Conservation (phyloP, 129 eudicot genomes). For the Solidago caesia region DNA sequence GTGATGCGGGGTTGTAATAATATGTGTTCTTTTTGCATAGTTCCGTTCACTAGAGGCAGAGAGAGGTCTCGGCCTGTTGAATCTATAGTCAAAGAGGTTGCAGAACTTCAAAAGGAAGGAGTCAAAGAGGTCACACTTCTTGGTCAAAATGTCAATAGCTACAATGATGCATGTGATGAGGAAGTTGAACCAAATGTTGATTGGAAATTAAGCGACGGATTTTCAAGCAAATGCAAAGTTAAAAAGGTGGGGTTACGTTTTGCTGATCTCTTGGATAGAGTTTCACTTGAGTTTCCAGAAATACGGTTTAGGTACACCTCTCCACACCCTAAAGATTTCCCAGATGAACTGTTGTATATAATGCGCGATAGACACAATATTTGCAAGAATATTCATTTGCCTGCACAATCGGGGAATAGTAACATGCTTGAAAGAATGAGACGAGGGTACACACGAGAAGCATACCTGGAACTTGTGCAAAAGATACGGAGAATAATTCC, state of each 20-base stretch:
- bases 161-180: slow-evolving; percentile 71
- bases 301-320: slow-evolving; percentile 97
- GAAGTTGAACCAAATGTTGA: slow-evolving; percentile 56
- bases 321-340: slow-evolving; percentile 98
- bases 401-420: slow-evolving; percentile 96
- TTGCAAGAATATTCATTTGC: slow-evolving; percentile 91
- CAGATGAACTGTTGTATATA: slow-evolving; percentile 78
- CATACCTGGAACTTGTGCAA: slow-evolving; percentile 86
- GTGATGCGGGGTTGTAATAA: slow-evolving; percentile 98
- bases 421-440: slow-evolving; percentile 89
- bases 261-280: slow-evolving; percentile 87
- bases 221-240: slow-evolving; percentile 86
- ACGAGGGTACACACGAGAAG: slow-evolving; percentile 92
- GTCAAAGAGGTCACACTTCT: slow-evolving; percentile 97
- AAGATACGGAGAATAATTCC: slow-evolving; percentile 83
- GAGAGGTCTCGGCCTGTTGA: slow-evolving; percentile 97
- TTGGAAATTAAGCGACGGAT: slow-evolving; percentile 94
- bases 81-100: slow-evolving; percentile 90
- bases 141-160: slow-evolving; percentile 98
- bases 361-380: slow-evolving; percentile 85
- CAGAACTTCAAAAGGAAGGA: slow-evolving; percentile 83
- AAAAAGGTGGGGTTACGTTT: slow-evolving; percentile 81
- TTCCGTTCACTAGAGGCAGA: slow-evolving; percentile 97
- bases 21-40: slow-evolving; percentile 98
- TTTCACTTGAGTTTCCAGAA: slow-evolving; percentile 88